Evolutionary conservation across 345 rosid species (phyloP).

Genomic region (Eucalyptus decipiens): DNA sequence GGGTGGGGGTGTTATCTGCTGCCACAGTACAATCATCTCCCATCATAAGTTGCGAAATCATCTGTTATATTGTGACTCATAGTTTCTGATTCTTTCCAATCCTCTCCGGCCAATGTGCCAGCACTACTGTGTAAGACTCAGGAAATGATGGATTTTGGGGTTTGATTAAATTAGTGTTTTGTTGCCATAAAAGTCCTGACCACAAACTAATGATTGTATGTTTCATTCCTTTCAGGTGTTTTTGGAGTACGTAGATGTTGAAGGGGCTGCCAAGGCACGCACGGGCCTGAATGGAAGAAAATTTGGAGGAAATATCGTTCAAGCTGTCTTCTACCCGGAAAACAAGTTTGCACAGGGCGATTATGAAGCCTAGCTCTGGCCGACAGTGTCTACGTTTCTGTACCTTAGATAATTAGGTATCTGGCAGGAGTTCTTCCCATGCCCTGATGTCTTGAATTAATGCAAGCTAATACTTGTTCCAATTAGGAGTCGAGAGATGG

Average conservation of each 20-base stretch:
- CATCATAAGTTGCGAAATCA: background rate
- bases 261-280: constrained; percentile 51
- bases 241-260: constrained; percentile 63
- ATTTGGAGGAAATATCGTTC: constrained; percentile 73
- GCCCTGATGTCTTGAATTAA: background rate
- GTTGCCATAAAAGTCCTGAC: background rate
- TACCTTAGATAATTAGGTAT: background rate
- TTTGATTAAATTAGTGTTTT: background rate
- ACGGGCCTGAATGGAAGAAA: constrained; percentile 72
- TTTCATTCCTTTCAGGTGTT: constrained; percentile 41
- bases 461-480: background rate
- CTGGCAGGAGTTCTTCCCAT: background rate
- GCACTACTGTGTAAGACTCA: background rate
- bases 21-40: background rate
- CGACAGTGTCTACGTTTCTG: background rate
- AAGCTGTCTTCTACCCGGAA: constrained; percentile 65
- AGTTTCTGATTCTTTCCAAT: background rate
- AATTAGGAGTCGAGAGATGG: background rate
- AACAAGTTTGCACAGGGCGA: constrained; percentile 66
- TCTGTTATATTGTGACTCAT: background rate
- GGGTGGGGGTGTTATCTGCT: background rate
- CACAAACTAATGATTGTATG: background rate
- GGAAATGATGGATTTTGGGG: background rate
- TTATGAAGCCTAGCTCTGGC: constrained; percentile 34
- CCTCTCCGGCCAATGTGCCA: background rate